Conservation (phyloP, 331 rosid species). For the Cydonia oblonga region DNA sequence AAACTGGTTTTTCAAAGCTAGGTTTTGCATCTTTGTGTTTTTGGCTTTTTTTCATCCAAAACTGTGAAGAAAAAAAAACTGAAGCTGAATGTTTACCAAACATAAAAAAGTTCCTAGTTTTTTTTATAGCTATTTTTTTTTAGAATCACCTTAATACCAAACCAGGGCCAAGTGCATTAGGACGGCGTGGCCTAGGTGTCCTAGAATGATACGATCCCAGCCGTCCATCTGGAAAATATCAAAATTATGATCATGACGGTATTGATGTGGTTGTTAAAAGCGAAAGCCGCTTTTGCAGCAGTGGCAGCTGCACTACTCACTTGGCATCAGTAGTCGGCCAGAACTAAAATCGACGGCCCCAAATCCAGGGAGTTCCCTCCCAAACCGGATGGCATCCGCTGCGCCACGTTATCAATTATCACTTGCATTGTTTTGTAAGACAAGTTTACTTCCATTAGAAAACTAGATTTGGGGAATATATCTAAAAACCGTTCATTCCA, state of each 20-base stretch:
- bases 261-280: background rate
- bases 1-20: too few relatives aligned
- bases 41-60: too few relatives aligned
- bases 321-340: background rate
- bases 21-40: too few relatives aligned
- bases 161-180: background rate
- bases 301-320: background rate
- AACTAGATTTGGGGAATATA: background rate
- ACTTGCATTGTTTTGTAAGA: background rate
- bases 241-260: background rate
- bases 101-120: too few relatives aligned
- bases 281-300: slow-evolving; percentile 19
- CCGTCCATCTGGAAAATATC: slow-evolving; percentile 11
- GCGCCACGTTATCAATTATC: slow-evolving; percentile 11
- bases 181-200: background rate
- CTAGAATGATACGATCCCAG: slow-evolving; percentile 4
- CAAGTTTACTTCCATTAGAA: too few relatives aligned
- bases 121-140: too few relatives aligned
- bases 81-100: too few relatives aligned
- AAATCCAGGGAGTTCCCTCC: background rate
- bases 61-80: too few relatives aligned
- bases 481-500: background rate
- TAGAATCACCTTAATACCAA: too few relatives aligned
- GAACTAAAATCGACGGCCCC: background rate
- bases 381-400: background rate